Percentiles rank a stretch among this genome's conserved stretches.
These are phyloP conservation scores for Pythium angustatum DNA, from an alignment of 352 stramenopile genomes.

Conservation along the genomic window DNA sequence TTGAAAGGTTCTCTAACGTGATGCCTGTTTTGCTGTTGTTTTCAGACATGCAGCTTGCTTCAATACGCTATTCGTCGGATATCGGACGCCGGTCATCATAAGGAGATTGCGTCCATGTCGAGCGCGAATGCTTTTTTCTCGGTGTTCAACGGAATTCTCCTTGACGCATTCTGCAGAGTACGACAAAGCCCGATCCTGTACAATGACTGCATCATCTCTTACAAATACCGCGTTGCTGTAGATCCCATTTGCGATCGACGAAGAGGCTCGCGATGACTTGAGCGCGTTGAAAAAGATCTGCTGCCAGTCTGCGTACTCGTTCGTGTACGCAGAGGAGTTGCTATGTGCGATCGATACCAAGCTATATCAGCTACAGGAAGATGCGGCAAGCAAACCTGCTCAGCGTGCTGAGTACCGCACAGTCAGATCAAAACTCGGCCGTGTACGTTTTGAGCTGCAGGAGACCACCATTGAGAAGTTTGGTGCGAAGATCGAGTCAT, in stretches of 20 bases:
- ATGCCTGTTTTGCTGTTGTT: background rate
- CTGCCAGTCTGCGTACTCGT: slow-evolving; percentile 84
- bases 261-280: slow-evolving; percentile 75
- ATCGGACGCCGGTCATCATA: slow-evolving; percentile 84
- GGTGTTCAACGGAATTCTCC: slow-evolving; percentile 80
- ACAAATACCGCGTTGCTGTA: slow-evolving; percentile 23
- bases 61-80: slow-evolving; percentile 88
- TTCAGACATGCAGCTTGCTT: slow-evolving; percentile 74
- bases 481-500: slow-evolving; percentile 67
- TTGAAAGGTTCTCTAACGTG: background rate
- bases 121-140: slow-evolving; percentile 86
- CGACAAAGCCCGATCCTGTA: background rate
- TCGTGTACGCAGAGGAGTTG: slow-evolving; percentile 77
- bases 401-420: slow-evolving; percentile 49
- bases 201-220: background rate
- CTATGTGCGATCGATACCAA: slow-evolving; percentile 74
- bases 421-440: slow-evolving; percentile 70
- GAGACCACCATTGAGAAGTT: slow-evolving; percentile 64
- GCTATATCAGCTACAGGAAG: slow-evolving; percentile 54
- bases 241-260: slow-evolving; percentile 82
- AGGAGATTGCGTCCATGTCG: slow-evolving; percentile 85
- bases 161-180: slow-evolving; percentile 78
- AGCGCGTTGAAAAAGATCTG: slow-evolving; percentile 81
- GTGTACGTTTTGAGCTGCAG: slow-evolving; percentile 75
- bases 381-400: slow-evolving; percentile 28